phyloP scores from a whole-genome alignment of 73 alveolate genomes.

The Tetrahymena thermophila region DNA sequence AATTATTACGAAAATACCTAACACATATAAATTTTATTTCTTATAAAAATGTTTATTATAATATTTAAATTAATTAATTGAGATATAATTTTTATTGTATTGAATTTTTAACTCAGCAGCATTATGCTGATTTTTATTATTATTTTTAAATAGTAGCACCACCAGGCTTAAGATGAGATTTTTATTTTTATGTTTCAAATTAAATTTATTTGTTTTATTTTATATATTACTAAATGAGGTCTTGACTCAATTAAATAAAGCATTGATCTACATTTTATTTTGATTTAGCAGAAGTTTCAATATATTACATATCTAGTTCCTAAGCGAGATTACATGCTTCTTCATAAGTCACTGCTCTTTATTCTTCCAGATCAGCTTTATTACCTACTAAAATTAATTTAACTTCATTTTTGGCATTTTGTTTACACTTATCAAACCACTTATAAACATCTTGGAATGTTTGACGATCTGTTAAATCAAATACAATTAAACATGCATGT shows the following conservation, averaged over 20 bases:
- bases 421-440: background rate
- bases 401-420: background rate
- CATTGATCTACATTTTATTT: conserved; percentile 22
- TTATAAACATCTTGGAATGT: conserved; percentile 13
- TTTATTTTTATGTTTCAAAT: background rate
- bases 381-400: conserved; percentile 4
- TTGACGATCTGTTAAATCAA: conserved; percentile 35
- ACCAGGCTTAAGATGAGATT: background rate
- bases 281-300: conserved; percentile 40
- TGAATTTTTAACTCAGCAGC: background rate
- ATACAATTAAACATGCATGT: conserved; percentile 46
- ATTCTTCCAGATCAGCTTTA: background rate
- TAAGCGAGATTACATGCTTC: conserved; percentile 18
- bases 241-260: background rate
- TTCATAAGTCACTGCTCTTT: conserved; percentile 21
- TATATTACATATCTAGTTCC: conserved; percentile 12
- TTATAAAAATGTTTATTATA: too few relatives aligned
- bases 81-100: too few relatives aligned
- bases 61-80: too few relatives aligned
- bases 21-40: too few relatives aligned
- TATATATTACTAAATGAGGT: background rate
- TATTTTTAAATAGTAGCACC: background rate
- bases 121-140: too few relatives aligned
- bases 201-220: background rate
- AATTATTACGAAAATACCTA: too few relatives aligned